These are phyloP conservation scores for Capsella bursapastoris DNA, from an alignment of 345 rosid species.

Conservation along the genomic window DNA sequence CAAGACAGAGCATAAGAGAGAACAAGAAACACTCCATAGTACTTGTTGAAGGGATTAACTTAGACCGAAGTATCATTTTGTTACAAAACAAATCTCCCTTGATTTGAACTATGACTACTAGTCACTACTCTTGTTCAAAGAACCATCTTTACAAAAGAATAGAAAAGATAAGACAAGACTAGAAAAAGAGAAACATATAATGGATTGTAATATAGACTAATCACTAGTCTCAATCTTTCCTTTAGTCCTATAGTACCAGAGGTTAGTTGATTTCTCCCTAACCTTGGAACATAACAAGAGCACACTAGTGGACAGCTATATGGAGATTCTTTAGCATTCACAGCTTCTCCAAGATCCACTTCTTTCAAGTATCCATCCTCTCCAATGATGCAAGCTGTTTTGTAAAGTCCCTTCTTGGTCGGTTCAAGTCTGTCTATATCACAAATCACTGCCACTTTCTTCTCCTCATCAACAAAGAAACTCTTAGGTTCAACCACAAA, in stretches of 20 bases:
- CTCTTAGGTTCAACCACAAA: not conserved
- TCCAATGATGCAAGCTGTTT: not conserved
- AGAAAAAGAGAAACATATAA: not conserved
- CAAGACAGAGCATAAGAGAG: no score
- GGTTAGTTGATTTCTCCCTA: not conserved
- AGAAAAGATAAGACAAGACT: not conserved
- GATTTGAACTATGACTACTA: not conserved
- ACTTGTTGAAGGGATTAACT: no score
- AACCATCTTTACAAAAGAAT: not conserved
- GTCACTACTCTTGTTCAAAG: not conserved
- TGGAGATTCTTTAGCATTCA: not conserved
- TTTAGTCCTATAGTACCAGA: not conserved
- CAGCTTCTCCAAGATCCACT: slow-evolving; percentile 9
- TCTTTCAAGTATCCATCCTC: not conserved
- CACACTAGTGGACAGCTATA: not conserved
- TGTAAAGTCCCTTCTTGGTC: not conserved
- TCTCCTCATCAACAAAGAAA: not conserved
- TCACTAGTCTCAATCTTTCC: not conserved
- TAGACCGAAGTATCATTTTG: not conserved
- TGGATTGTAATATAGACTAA: not conserved
- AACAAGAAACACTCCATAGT: no score
- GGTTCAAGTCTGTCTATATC: not conserved
- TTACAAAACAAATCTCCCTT: not conserved
- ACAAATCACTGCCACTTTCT: not conserved
- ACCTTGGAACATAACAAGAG: not conserved